Evolutionary conservation across 2,329 filamentous ascomycete genomes (phyloP).

Genomic region (Neocucurbitaria cava): DNA sequence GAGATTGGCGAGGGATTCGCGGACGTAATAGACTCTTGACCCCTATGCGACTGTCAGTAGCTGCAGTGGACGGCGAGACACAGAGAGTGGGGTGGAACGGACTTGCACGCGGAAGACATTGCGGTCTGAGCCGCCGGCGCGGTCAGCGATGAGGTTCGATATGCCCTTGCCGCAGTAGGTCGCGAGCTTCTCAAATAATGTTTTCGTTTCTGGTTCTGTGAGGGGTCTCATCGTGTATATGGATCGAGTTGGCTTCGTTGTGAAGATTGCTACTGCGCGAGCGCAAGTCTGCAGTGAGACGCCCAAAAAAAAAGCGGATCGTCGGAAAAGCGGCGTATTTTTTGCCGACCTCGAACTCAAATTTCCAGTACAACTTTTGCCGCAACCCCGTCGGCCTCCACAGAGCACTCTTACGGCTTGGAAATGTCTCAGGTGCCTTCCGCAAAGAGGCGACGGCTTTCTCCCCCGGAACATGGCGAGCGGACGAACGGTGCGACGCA

Average conservation of each 20-base stretch:
- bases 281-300: constrained; percentile 17
- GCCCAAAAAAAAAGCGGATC: constrained; percentile 19
- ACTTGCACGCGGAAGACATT: constrained; percentile 58
- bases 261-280: constrained; percentile 9
- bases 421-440: constrained; percentile 45
- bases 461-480: constrained; percentile 41
- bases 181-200: constrained; percentile 89
- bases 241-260: constrained; percentile 15
- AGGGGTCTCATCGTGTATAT: constrained; percentile 73
- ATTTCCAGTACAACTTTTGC: constrained; percentile 24
- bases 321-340: constrained; percentile 12
- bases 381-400: constrained; percentile 8
- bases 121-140: constrained; percentile 41
- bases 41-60: constrained; percentile 58
- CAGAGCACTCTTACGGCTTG: not conserved
- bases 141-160: constrained; percentile 69
- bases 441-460: constrained; percentile 47
- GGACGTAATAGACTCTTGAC: constrained; percentile 89
- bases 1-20: constrained; percentile 86
- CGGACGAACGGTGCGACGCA: constrained; percentile 21
- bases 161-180: constrained; percentile 89
- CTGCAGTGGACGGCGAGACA: not conserved
- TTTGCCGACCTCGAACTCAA: constrained; percentile 30
- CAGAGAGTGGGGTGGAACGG: constrained; percentile 30
- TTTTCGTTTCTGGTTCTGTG: constrained; percentile 79